Evolutionary conservation across 1,284 basidiomycete genomes (phyloP).

Genomic region (Cryptococcus sp.): DNA sequence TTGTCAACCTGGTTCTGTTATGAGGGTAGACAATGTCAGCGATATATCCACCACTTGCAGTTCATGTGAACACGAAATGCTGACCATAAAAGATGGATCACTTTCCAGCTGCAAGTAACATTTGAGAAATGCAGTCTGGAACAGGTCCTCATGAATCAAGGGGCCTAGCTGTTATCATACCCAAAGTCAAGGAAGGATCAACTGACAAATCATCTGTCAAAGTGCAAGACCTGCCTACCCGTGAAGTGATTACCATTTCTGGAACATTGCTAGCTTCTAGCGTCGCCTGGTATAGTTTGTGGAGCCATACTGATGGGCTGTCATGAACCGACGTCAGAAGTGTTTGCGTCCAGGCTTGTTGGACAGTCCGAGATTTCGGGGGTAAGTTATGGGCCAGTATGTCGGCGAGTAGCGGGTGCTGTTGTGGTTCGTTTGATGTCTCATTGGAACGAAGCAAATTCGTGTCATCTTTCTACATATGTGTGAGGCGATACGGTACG

Average conservation of each 20-base stretch:
- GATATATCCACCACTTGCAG: neutral
- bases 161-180: constrained; percentile 24
- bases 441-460: too few species aligned
- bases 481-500: too few species aligned
- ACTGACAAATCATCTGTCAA: neutral
- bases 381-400: constrained; percentile 32
- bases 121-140: constrained; percentile 36
- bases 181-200: neutral
- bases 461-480: too few species aligned
- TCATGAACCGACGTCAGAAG: constrained; percentile 26
- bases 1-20: constrained; percentile 25
- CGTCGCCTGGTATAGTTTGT: constrained; percentile 33
- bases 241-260: constrained; percentile 31
- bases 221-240: constrained; percentile 17
- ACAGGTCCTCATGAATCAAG: constrained; percentile 31
- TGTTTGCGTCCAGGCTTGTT: constrained; percentile 32
- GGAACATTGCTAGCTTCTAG: constrained; percentile 29
- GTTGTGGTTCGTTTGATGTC: neutral
- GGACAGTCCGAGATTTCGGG: constrained; percentile 17
- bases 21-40: constrained; percentile 4
- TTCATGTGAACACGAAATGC: neutral
- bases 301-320: constrained; percentile 28
- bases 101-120: constrained; percentile 30
- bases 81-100: constrained; percentile 29
- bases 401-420: constrained; percentile 30